Evolutionary conservation across 495 filamentous ascomycete species (phyloP).

Genomic region (Neurospora sp.): DNA sequence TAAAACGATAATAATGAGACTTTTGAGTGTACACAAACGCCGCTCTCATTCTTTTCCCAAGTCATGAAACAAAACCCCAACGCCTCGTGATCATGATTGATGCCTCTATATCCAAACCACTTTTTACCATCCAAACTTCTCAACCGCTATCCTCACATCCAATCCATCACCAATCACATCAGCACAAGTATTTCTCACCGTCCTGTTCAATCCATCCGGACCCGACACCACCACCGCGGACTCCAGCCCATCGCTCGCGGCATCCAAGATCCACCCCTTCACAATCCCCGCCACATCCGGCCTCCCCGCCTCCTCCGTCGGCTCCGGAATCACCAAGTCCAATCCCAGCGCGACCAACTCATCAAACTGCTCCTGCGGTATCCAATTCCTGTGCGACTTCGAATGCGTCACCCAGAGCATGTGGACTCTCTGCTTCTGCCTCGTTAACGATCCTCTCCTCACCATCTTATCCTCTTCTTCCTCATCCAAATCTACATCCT

Average conservation of each 20-base stretch:
- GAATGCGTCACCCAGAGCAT: slow-evolving; percentile 51
- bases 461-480: background rate
- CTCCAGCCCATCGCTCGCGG: slow-evolving; percentile 15
- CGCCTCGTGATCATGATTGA: background rate
- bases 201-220: slow-evolving; percentile 43
- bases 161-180: slow-evolving; percentile 27
- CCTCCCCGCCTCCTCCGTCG: slow-evolving; percentile 40
- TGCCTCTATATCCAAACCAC: background rate
- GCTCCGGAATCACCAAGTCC: slow-evolving; percentile 38
- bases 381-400: slow-evolving; percentile 38
- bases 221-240: slow-evolving; percentile 42
- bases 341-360: slow-evolving; percentile 36
- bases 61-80: background rate
- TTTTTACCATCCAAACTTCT: slow-evolving; percentile 43
- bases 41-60: background rate
- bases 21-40: background rate
- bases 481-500: background rate
- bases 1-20: background rate
- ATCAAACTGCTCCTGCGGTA: slow-evolving; percentile 33
- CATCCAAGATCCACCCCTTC: slow-evolving; percentile 18
- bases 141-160: slow-evolving; percentile 32
- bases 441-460: background rate
- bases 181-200: slow-evolving; percentile 43
- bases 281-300: slow-evolving; percentile 38
- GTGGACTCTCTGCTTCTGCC: slow-evolving; percentile 28